Evolutionary conservation across 1,139 yeast genomes (phyloP), one percentile per base, ranked within the genome.

Genomic region (Suhomyces atakaporum): DNA sequence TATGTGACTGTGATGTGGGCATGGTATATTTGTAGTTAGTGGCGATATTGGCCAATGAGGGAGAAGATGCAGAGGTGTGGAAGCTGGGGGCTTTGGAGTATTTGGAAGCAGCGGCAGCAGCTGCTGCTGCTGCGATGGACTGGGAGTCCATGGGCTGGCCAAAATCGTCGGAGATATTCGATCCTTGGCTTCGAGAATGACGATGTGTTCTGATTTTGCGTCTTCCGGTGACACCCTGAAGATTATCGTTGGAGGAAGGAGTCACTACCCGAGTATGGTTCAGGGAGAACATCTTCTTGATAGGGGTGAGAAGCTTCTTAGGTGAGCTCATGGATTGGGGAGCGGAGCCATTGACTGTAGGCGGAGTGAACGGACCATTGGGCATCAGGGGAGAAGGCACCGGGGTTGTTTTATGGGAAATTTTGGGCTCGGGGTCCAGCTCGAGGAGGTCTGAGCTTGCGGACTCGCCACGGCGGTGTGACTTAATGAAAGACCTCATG

Each of bases 401-500:
- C 3, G 50, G 57, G 8, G 51, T 45, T 16, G 50, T 39, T 22
- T 39, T 45, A 19, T 45, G 37, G 14, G 25, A 29, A 26, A 18
- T 7, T 13, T 28, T 25, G 29, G 24, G 32, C 25, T 29, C 39
- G 22, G 38, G 31, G 6, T 44, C 49, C 33, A 30, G 39, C 16
- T 43, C 45, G 16, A 31, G 27, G 16, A 32, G 11, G 15, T 46
- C 50, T 7, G 49, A 41, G 18, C 25, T 36, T 21, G 43, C 35
- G 5, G 51, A 47, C 33, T 47, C 50, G 23, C 38, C 56, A 43
- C 69, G 52, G 43, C 63, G 57, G 47, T 71, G 77, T 10, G 73
- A 58, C 50, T 70, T 71, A 38, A 72, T 70, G 47, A 72, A 69
- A n/a, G 77, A 68, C 44, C 75, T 60, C 77, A 72, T 72, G 27